Percentiles rank a stretch among this genome's conserved stretches.
Conservation (phyloP, 495 filamentous ascomycete species). For the Aspergillus saccharolyticus region DNA sequence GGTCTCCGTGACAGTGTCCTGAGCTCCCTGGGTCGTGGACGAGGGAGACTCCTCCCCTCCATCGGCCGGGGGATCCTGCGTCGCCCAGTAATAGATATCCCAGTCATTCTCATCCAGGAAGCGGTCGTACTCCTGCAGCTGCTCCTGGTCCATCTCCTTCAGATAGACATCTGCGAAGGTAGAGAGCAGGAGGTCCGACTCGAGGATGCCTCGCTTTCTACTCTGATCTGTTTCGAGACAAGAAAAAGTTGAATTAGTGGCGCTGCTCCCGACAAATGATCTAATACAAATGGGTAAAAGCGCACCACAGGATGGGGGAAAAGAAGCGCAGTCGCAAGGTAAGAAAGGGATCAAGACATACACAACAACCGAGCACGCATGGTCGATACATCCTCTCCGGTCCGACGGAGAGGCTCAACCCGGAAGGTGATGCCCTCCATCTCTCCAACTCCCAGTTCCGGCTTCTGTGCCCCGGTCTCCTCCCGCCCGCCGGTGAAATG, state of each 20-base stretch:
- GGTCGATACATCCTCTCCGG: conserved; percentile 73
- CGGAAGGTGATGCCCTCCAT: conserved; percentile 83
- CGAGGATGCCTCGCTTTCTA: conserved; percentile 92
- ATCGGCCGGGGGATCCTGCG: conserved; percentile 68
- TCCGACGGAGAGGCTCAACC: conserved; percentile 78
- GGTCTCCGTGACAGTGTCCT: conserved; percentile 47
- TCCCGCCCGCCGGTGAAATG: conserved; percentile 60
- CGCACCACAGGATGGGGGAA: conserved; percentile 3
- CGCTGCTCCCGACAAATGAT: no score
- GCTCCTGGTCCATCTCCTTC: conserved; percentile 60
- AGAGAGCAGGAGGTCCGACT: conserved; percentile 90
- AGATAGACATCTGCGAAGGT: conserved; percentile 87
- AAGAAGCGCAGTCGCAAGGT: neutral
- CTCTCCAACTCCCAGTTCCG: conserved; percentile 87
- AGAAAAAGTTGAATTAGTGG: neutral
- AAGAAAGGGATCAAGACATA: conserved; percentile 45
- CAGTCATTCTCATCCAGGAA: conserved; percentile 99
- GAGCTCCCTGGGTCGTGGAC: conserved; percentile 19
- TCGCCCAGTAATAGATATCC: conserved; percentile 99
- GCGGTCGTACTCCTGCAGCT: conserved; percentile 79
- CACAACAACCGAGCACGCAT: conserved; percentile 87
- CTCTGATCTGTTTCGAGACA: conserved; percentile 68
- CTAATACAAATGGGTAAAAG: no score
- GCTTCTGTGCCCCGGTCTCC: conserved; percentile 41
- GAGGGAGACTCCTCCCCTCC: conserved; percentile 27